phyloP scores from a whole-genome alignment of 192 early-diverging fungal species.

The Diversispora epigaea region DNA sequence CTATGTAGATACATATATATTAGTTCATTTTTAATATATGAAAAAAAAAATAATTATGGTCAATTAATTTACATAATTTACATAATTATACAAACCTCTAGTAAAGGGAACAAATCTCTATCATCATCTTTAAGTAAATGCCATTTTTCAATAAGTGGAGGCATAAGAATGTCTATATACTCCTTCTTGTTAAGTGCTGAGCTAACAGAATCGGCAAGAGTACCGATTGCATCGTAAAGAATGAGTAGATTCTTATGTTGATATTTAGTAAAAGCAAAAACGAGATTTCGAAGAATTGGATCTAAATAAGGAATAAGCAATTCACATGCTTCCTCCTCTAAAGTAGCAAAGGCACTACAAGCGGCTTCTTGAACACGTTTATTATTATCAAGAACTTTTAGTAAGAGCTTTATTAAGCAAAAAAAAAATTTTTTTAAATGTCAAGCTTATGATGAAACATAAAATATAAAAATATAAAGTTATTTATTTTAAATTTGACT shows the following conservation, averaged over 20 bases:
- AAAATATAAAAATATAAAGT: neutral
- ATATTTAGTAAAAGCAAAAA: conserved; percentile 84
- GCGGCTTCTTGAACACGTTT: conserved; percentile 98
- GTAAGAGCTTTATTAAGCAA: conserved; percentile 46
- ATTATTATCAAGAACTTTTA: conserved; percentile 89
- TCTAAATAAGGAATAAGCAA: conserved; percentile 85
- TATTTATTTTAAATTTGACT: conserved; percentile 15
- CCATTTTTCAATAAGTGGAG: conserved; percentile 87
- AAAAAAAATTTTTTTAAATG: neutral
- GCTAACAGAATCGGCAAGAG: conserved; percentile 93
- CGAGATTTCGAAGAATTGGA: conserved; percentile 81
- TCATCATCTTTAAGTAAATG: conserved; percentile 76
- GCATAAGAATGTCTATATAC: conserved; percentile 85
- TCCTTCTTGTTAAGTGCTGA: conserved; percentile 75
- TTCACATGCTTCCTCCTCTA: conserved; percentile 89
- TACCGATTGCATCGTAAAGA: conserved; percentile 96
- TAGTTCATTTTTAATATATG: neutral
- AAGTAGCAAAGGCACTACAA: conserved; percentile 92
- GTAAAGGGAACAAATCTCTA: conserved; percentile 86
- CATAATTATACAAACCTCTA: conserved; percentile 64
- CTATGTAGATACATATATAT: conserved; percentile 35
- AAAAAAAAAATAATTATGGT: neutral
- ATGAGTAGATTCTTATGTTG: conserved; percentile 95
- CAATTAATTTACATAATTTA: neutral
- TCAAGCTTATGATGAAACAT: conserved; percentile 1